Conservation (phyloP, 306 rosid species). For the Argentina anserina region DNA sequence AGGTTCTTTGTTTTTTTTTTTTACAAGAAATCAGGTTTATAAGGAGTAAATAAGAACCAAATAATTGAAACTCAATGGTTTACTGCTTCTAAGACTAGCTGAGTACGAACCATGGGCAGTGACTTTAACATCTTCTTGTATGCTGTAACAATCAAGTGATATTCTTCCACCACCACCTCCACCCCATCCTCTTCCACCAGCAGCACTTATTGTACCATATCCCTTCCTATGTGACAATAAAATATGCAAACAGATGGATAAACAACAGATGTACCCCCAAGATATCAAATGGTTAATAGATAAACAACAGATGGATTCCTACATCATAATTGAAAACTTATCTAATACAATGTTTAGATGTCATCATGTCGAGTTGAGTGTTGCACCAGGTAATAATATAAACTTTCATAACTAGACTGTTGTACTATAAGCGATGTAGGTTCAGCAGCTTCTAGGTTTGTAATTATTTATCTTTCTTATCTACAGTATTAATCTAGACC, state of each 20-base stretch:
- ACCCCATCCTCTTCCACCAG: conserved; percentile 97
- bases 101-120: conserved; percentile 73
- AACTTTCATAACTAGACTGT: background rate
- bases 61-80: conserved; percentile 13
- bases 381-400: background rate
- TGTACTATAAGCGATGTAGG: background rate
- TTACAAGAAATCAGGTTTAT: too few relatives aligned
- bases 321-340: background rate
- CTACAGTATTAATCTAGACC: background rate
- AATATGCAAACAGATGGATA: conserved; percentile 16
- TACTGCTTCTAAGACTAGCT: conserved; percentile 20
- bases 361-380: background rate
- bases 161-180: conserved; percentile 99
- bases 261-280: background rate
- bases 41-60: conserved; percentile 28
- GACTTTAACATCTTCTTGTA: conserved; percentile 85
- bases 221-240: conserved; percentile 68
- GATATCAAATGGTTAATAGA: background rate
- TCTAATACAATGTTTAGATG: background rate
- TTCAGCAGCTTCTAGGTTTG: background rate
- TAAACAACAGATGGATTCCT: background rate
- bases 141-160: conserved; percentile 93
- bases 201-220: conserved; percentile 85
- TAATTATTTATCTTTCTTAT: background rate
- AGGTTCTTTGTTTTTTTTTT: too few relatives aligned